Evolutionary conservation across 1,284 basidiomycete genomes (phyloP).

Genomic region (Inonotus hispidus): DNA sequence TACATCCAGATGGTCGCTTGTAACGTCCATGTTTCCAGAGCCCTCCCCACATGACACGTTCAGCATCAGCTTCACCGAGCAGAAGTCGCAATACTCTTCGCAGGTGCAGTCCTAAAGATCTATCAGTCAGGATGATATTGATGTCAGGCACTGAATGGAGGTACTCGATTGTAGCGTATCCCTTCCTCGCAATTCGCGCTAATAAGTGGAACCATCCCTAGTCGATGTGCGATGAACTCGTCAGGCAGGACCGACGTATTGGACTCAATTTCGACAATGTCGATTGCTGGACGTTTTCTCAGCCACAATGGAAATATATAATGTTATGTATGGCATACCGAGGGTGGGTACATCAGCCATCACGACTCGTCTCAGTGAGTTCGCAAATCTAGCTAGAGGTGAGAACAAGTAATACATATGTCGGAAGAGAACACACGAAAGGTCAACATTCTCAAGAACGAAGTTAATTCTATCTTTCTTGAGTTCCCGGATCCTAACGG

Average conservation of each 20-base stretch:
- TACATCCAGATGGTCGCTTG: conserved; percentile 71
- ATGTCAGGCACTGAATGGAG: conserved; percentile 17
- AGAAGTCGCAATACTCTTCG: conserved; percentile 70
- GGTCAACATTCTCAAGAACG: conserved; percentile 87
- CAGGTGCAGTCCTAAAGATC: conserved; percentile 79
- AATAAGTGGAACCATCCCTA: conserved; percentile 91
- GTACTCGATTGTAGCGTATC: conserved; percentile 74
- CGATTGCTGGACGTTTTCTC: conserved; percentile 64
- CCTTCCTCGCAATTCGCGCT: conserved; percentile 83
- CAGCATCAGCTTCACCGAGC: conserved; percentile 74
- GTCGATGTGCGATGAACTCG: conserved; percentile 94
- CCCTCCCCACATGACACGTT: conserved; percentile 62
- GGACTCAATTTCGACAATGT: conserved; percentile 89
- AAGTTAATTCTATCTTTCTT: conserved; percentile 82
- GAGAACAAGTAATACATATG: neutral
- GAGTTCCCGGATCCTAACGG: conserved; percentile 72
- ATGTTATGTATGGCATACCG: conserved; percentile 44
- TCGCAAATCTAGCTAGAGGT: conserved; percentile 63
- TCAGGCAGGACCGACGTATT: conserved; percentile 96
- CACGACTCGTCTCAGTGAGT: conserved; percentile 83
- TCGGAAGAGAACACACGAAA: conserved; percentile 53
- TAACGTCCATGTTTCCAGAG: conserved; percentile 72
- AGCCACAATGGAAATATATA: neutral
- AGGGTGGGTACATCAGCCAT: conserved; percentile 95
- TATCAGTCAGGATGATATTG: conserved; percentile 15